Evolutionary conservation across 768 basidiomycete genomes (phyloP).

Genomic region (Naganishia onofrii): DNA sequence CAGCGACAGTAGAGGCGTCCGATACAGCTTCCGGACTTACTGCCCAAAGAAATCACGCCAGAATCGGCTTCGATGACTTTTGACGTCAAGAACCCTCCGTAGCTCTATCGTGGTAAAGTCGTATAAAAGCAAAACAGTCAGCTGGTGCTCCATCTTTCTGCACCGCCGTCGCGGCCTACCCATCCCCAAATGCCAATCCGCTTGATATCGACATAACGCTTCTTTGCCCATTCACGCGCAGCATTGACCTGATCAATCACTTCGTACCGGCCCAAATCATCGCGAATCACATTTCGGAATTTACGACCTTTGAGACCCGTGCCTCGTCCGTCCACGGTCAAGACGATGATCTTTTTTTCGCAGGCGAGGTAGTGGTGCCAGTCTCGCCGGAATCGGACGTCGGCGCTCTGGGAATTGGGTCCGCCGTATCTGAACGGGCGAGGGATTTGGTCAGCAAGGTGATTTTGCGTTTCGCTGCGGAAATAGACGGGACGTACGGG

Average conservation of each 20-base stretch:
- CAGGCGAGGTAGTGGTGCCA: slow-evolving; percentile 87
- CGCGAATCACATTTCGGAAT: slow-evolving; percentile 81
- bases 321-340: slow-evolving; percentile 86
- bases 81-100: slow-evolving; percentile 92
- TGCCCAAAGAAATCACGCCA: slow-evolving; percentile 82
- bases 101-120: slow-evolving; percentile 62
- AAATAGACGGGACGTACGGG: slow-evolving; percentile 1
- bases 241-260: slow-evolving; percentile 83
- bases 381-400: slow-evolving; percentile 65
- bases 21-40: slow-evolving; percentile 56
- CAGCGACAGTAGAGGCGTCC: too few species aligned
- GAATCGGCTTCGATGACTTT: slow-evolving; percentile 89
- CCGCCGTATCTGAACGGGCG: slow-evolving; percentile 69
- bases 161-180: slow-evolving; percentile 59
- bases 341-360: slow-evolving; percentile 75
- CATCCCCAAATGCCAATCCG: slow-evolving; percentile 97
- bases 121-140: not conserved
- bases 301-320: slow-evolving; percentile 85
- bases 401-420: slow-evolving; percentile 76
- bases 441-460: slow-evolving; percentile 44
- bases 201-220: slow-evolving; percentile 80
- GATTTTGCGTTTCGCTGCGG: not conserved
- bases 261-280: slow-evolving; percentile 84
- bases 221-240: slow-evolving; percentile 80
- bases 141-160: not conserved